Conservation (phyloP, 768 basidiomycete genomes). For the Termitomyces sp. region DNA sequence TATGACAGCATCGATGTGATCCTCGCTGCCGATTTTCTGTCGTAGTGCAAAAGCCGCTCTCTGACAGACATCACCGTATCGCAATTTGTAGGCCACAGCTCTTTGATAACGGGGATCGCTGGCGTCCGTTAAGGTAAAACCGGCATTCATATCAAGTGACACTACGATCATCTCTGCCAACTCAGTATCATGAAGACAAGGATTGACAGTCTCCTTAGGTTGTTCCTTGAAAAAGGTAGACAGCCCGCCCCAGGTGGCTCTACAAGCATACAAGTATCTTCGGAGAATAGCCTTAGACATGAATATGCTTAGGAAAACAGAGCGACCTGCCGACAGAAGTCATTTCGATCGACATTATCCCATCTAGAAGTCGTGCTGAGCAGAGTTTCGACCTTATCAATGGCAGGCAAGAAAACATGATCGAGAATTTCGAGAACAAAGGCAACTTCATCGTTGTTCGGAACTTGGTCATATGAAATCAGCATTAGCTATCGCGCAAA, state of each 20-base stretch:
- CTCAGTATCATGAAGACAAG: slow-evolving; percentile 62
- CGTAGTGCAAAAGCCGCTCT: slow-evolving; percentile 61
- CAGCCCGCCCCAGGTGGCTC: slow-evolving; percentile 75
- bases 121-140: slow-evolving; percentile 70
- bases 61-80: slow-evolving; percentile 66
- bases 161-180: slow-evolving; percentile 65
- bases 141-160: slow-evolving; percentile 63
- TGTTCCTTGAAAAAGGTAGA: slow-evolving; percentile 60
- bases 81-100: slow-evolving; percentile 47
- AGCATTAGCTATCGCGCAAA: background rate
- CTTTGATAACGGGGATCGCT: slow-evolving; percentile 70
- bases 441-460: slow-evolving; percentile 63
- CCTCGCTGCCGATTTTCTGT: slow-evolving; percentile 60
- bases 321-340: slow-evolving; percentile 69
- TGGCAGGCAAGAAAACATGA: slow-evolving; percentile 55
- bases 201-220: slow-evolving; percentile 50
- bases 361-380: slow-evolving; percentile 51
- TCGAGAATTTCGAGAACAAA: slow-evolving; percentile 79
- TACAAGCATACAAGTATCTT: slow-evolving; percentile 63
- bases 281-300: background rate
- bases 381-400: slow-evolving; percentile 63
- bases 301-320: background rate
- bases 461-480: slow-evolving; percentile 33
- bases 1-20: slow-evolving; percentile 84
- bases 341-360: slow-evolving; percentile 65